Conservation (phyloP, 176 grass and related monocot species). For the Ampelocalamus luodianensis region DNA sequence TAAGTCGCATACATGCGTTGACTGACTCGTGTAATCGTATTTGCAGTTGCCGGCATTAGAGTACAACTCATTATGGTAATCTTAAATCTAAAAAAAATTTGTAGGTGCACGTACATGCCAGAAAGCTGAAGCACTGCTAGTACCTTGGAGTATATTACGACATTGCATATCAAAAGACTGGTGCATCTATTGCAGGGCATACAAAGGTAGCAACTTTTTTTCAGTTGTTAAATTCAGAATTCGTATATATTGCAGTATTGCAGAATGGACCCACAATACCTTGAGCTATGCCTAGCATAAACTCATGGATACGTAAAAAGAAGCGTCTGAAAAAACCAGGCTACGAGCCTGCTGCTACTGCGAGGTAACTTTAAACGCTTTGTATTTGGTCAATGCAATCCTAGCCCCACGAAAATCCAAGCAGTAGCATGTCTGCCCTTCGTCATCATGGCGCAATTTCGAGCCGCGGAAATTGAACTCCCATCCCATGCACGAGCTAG, state of each 20-base stretch:
- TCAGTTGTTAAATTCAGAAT: background rate
- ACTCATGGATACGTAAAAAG: slow-evolving; percentile 33
- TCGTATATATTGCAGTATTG: background rate
- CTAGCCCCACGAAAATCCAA: slow-evolving; percentile 37
- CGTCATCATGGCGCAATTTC: slow-evolving; percentile 41
- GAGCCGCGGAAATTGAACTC: background rate
- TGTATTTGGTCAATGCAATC: slow-evolving; percentile 47
- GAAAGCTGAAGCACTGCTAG: background rate
- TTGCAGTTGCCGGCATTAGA: background rate
- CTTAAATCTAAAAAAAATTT: background rate
- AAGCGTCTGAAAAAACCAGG: slow-evolving; percentile 29
- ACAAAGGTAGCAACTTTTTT: background rate
- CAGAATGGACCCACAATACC: slow-evolving; percentile 1
- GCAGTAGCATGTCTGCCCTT: slow-evolving; percentile 16
- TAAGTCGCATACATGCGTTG: background rate
- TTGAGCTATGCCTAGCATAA: slow-evolving; percentile 15
- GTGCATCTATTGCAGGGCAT: background rate
- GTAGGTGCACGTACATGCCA: background rate
- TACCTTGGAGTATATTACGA: background rate
- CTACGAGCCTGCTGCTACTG: slow-evolving; percentile 11
- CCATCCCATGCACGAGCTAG: background rate
- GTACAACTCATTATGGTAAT: background rate
- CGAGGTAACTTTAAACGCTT: slow-evolving; percentile 44
- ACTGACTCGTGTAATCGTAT: background rate
- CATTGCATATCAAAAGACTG: background rate